These are phyloP conservation scores for Populus alba DNA, from an alignment of 345 rosid genomes.

Conservation along the genomic window DNA sequence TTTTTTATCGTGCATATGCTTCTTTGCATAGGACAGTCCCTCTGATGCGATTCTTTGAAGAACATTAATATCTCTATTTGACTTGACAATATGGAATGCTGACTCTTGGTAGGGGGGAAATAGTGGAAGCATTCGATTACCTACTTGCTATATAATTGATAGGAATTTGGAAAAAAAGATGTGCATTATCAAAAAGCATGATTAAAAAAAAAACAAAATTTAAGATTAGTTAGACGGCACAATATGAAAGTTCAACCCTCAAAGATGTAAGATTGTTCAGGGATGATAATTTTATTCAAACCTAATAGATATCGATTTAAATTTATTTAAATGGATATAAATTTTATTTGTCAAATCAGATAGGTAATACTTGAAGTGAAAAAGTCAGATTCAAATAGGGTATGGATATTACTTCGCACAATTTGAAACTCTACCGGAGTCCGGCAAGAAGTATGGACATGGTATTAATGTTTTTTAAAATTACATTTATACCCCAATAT, in stretches of 20 bases:
- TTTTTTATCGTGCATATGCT: slow-evolving; percentile 33
- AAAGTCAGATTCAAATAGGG: accelerated
- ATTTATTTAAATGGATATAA: too few relatives aligned
- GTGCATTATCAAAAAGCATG: not conserved
- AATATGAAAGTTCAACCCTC: too few relatives aligned
- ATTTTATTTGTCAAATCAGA: too few relatives aligned
- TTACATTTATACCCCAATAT: too few relatives aligned
- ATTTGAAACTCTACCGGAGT: accelerated
- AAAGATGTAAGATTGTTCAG: too few relatives aligned
- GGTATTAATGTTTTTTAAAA: too few relatives aligned
- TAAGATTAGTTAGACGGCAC: too few relatives aligned
- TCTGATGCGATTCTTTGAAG: slow-evolving; percentile 55
- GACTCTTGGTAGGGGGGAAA: slow-evolving; percentile 51
- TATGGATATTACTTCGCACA: too few relatives aligned
- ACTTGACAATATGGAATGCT: slow-evolving; percentile 75
- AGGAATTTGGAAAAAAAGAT: not conserved
- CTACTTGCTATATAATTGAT: not conserved
- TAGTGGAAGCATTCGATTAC: slow-evolving; percentile 3
- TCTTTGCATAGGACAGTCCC: slow-evolving; percentile 62
- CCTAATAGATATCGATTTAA: accelerated
- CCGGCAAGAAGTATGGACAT: too few relatives aligned
- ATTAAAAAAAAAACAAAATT: not conserved
- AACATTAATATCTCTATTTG: slow-evolving; percentile 58
- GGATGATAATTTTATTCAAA: too few relatives aligned
- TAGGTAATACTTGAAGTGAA: too few relatives aligned